Conservation (phyloP, 306 rosid species). For the Delonix regia region DNA sequence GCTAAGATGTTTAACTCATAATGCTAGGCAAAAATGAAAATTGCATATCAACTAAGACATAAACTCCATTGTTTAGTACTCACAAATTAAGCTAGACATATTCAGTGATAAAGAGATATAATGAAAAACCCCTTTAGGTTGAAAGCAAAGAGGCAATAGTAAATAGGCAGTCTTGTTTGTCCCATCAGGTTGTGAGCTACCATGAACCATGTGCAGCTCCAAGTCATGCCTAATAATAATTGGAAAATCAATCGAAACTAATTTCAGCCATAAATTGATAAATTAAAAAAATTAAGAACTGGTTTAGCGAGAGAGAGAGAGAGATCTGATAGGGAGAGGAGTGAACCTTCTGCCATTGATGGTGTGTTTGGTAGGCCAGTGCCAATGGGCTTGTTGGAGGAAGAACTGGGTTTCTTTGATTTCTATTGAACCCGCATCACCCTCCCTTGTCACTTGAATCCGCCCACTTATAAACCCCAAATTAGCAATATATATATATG, state of each 20-base stretch:
- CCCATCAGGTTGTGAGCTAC: slow-evolving; percentile 39
- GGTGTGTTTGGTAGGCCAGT: slow-evolving; percentile 77
- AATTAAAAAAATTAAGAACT: not conserved
- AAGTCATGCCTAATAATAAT: slow-evolving; percentile 57
- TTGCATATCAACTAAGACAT: too few species aligned
- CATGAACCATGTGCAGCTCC: slow-evolving; percentile 79
- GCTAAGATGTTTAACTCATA: too few species aligned
- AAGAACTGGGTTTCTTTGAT: slow-evolving; percentile 54
- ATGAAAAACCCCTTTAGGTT: too few species aligned
- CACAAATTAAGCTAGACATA: too few species aligned
- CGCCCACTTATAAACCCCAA: not conserved
- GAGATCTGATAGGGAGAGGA: too few species aligned
- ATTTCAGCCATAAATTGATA: too few species aligned
- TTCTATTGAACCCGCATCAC: slow-evolving; percentile 51
- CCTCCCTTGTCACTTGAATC: slow-evolving; percentile 50
- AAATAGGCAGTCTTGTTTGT: slow-evolving; percentile 51
- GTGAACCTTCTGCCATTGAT: slow-evolving; percentile 59
- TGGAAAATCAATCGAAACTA: not conserved
- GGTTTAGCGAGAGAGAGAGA: not conserved
- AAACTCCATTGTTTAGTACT: too few species aligned
- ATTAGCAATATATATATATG: not conserved
- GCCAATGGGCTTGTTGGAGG: slow-evolving; percentile 73
- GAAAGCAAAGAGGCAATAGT: too few species aligned
- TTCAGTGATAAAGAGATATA: too few species aligned
- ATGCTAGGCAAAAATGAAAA: too few species aligned